Base-by-base conservation (phyloP, 169 alveolate genomes). In the Cryptosporidium baileyi region DNA sequence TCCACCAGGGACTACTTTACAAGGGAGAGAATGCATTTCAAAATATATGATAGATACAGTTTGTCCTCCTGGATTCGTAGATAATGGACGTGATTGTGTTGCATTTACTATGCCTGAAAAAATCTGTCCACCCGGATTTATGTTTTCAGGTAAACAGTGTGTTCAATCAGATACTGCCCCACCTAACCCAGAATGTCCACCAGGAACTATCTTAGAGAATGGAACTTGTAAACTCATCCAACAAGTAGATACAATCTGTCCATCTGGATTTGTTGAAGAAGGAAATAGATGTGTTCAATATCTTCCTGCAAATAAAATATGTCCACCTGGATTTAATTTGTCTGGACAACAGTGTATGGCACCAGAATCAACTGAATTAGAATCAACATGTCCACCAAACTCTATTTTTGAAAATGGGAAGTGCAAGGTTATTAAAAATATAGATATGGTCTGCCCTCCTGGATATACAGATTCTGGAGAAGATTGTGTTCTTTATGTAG, bases 311-410 rank as follows among this genome's bases (percentile, higher is more conserved):
- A 74, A 74, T 8, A 74, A 74, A 54, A 74, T 74, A 26, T 74
- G 85, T 34, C 85, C 85, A 17, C 85, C 85, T 7, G 85, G 85
- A 24, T 74, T 74, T 19, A 74, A 74, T 74, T 57, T 74, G 32
- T 74, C 67, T 24, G 85, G 85, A 9, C 85, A 74, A 40, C 85
- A 74, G 34, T 74, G 85, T 36, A 74, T 74, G 85, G 85, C 85
- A 36, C 85, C 85, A 11, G 85, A 74, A 8, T 74, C 85, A 1
- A 38, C 85, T 22, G 85, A 74, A 40, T 74, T 74, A 41, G 67
- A 54, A 41, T 74, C 85, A 19, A 52, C 85, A 7, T 74, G 85
- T 38, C 85, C 85, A 19, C 74, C 85, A 22, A 74, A 74, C 54
- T 54, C 85, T 0, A 54, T 57, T 24, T 74, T 74, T 19, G 85